Evolutionary conservation across 306 rosid genomes (phyloP), one percentile per base, ranked within the genome.

Genomic region (Acacia melanoxylon): DNA sequence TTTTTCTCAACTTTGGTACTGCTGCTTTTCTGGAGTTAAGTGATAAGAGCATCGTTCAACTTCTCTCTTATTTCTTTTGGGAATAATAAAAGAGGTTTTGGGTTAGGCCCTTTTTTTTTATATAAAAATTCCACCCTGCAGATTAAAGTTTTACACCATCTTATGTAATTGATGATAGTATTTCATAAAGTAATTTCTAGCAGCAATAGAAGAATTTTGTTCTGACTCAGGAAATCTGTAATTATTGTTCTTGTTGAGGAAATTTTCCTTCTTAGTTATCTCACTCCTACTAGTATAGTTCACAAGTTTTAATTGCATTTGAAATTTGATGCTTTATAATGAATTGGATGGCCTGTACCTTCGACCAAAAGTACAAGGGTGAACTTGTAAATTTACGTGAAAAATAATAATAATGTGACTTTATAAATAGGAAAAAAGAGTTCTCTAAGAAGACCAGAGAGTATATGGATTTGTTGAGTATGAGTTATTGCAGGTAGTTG

Each of bases 11-110:
- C 87, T 42, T 46, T 81, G 84, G 74, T 88, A 41, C 81, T 89
- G 45, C 83, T 91, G 86, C 84, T 88, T 73, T 87, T 86, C 80
- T 84, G 88, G 83, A 83, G 89, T 80, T 88, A 82, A 82, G 78
- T 58, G 71, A 73, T 72, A 69, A 56, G 51, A 37, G 46, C 9
- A 65, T 12, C 19, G 76, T 6, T 40, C 42, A 15, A 40, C 68
- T 51, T 65, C 17, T 82, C 51, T 69, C 56, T 31, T 65, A 31
- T 76, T 7, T 72, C 40, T 51, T 24, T 33, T 61, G 25, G 10
- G 27, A 71, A 65, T 58, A 58, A 58, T 58, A 58, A 58, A 75
- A 78, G 37, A 75, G 85, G 63, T 68, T 56, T 63, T 68, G 61
- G 58, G 76, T 72, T 82, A 74, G 80, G 31, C 35, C 15, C 5